phyloP scores from a whole-genome alignment of 768 basidiomycete genomes.

The Xerocomus spinulosus region DNA sequence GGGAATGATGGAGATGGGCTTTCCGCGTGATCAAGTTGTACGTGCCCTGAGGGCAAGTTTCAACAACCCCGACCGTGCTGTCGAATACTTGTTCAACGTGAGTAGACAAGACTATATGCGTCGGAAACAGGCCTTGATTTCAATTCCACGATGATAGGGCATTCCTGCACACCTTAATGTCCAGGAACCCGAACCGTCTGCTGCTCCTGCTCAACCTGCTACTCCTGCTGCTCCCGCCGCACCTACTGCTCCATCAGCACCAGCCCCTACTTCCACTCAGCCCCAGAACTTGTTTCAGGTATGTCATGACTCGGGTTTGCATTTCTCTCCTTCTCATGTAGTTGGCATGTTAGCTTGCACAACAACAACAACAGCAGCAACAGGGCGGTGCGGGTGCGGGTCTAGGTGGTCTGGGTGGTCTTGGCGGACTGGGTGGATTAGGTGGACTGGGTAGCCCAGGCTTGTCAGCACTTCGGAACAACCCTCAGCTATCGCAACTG shows the following conservation, averaged over 20 bases:
- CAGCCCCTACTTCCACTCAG: constrained; percentile 35
- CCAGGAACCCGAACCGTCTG: constrained; percentile 27
- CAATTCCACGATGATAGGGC: constrained; percentile 46
- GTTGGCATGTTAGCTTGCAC: constrained; percentile 52
- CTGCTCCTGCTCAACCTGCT: constrained; percentile 40
- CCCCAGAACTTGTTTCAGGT: constrained; percentile 90
- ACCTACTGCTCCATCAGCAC: constrained; percentile 38
- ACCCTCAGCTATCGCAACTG: constrained; percentile 66
- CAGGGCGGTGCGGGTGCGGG: constrained; percentile 29
- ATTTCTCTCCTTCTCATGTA: not conserved
- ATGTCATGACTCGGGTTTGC: constrained; percentile 11
- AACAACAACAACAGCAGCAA: constrained; percentile 46
- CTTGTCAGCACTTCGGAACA: constrained; percentile 51
- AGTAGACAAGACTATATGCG: constrained; percentile 27
- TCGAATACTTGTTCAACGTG: constrained; percentile 95
- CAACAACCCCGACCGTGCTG: constrained; percentile 97
- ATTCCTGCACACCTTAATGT: constrained; percentile 60
- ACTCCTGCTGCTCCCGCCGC: too few relatives aligned
- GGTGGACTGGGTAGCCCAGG: constrained; percentile 32
- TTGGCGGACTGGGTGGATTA: constrained; percentile 23
- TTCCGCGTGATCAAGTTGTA: constrained; percentile 76
- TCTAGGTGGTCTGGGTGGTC: constrained; percentile 13
- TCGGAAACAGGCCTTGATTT: constrained; percentile 2
- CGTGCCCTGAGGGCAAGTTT: constrained; percentile 87
- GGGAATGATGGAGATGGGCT: constrained; percentile 95